A percentile compares a stretch with the other conserved stretches of the same genome.
Conservation (phyloP, 2,329 filamentous ascomycete species). For the Aspergillus ibericus region DNA sequence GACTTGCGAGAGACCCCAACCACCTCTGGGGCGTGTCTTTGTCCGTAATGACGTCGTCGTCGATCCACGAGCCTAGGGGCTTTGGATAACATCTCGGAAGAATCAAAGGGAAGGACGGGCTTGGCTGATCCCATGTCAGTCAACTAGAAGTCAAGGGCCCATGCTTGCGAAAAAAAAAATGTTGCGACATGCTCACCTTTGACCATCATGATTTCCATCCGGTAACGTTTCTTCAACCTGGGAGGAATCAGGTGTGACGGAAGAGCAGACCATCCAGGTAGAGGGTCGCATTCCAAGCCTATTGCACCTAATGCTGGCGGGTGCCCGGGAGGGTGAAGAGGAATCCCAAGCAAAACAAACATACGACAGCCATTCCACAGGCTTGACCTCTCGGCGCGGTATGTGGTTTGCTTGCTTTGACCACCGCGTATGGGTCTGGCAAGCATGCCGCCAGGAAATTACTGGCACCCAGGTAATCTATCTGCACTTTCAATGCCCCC, state of each 20-base stretch:
- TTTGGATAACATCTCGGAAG: background rate
- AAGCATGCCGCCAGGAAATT: constrained; percentile 16
- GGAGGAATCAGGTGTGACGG: background rate
- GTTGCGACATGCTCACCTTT: background rate
- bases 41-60: background rate
- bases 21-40: background rate
- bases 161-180: background rate
- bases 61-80: background rate
- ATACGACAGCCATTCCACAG: constrained; percentile 19
- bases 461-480: background rate
- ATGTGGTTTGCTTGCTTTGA: constrained; percentile 14
- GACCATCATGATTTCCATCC: background rate
- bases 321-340: constrained; percentile 16
- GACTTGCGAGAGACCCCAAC: background rate
- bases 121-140: background rate
- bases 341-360: constrained; percentile 20
- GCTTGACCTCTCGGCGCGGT: constrained; percentile 9
- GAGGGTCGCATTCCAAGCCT: background rate
- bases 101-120: background rate
- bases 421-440: constrained; percentile 10
- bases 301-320: background rate
- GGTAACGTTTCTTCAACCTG: too few relatives aligned
- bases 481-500: background rate
- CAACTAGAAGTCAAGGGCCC: background rate
- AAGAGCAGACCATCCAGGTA: background rate